Percentiles rank a stretch among this genome's conserved stretches.
Conservation (phyloP, 306 rosid genomes). For the Urtica urens region DNA sequence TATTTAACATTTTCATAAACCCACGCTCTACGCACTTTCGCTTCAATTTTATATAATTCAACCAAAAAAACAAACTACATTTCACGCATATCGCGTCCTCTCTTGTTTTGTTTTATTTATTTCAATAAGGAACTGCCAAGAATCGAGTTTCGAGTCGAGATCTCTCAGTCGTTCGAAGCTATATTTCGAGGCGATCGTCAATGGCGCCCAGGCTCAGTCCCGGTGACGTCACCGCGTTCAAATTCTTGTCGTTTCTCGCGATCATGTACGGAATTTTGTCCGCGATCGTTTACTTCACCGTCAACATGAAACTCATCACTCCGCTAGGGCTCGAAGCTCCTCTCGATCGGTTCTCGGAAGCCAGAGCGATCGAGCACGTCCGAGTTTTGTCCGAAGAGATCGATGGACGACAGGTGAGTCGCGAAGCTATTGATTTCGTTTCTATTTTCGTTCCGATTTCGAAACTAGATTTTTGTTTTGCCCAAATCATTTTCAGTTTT, state of each 20-base stretch:
- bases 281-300: conserved; percentile 40
- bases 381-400: conserved; percentile 69
- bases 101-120: too few species aligned
- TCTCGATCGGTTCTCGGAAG: conserved; percentile 76
- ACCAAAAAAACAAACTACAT: too few species aligned
- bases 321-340: conserved; percentile 73
- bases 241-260: conserved; percentile 39
- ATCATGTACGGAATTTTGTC: conserved; percentile 54
- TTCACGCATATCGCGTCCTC: too few species aligned
- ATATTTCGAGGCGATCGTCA: not conserved
- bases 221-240: conserved; percentile 54
- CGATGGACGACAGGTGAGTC: conserved; percentile 84
- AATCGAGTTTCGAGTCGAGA: too few species aligned
- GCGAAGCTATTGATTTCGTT: not conserved
- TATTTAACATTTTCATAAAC: too few species aligned
- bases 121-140: too few species aligned
- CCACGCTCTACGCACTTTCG: too few species aligned
- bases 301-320: conserved; percentile 65
- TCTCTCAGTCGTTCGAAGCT: too few species aligned
- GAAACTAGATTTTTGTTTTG: not conserved
- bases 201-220: conserved; percentile 50
- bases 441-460: conserved; percentile 1
- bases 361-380: conserved; percentile 64
- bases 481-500: not conserved
- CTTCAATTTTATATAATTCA: too few species aligned